Conservation (phyloP, 2,329 filamentous ascomycete species). For the Botrytis cinerea region DNA sequence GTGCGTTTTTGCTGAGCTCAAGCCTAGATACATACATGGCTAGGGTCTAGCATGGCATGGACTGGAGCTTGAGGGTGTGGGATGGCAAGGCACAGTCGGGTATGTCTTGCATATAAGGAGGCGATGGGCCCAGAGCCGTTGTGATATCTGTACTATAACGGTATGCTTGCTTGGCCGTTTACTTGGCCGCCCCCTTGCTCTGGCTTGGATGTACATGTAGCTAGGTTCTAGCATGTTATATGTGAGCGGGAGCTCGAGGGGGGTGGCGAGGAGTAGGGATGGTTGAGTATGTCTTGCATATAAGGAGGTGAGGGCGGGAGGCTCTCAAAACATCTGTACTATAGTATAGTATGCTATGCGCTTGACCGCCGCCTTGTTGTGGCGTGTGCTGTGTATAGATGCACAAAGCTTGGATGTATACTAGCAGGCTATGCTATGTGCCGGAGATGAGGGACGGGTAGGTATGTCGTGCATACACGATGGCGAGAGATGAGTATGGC, state of each 20-base stretch:
- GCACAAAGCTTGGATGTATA: neutral
- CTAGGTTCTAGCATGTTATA: neutral
- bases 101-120: conserved; percentile 11
- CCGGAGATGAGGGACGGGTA: neutral
- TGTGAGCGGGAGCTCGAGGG: neutral
- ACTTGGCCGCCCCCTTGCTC: neutral
- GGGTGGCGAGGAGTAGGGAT: neutral
- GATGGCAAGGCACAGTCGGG: neutral
- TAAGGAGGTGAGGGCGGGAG: neutral
- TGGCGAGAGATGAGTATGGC: neutral
- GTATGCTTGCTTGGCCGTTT: neutral
- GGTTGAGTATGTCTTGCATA: neutral
- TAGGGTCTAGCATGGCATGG: neutral
- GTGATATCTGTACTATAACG: neutral
- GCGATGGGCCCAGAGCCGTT: neutral
- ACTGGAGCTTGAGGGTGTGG: neutral
- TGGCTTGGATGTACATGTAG: neutral
- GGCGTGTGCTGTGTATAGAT: neutral
- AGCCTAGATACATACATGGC: neutral
- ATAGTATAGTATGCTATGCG: neutral
- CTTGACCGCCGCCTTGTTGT: neutral
- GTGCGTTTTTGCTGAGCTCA: neutral
- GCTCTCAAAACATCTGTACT: neutral
- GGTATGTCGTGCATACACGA: neutral
- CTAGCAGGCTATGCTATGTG: neutral